Evolutionary conservation across 75 land plant genomes (phyloP).

Genomic region (Azolla pinnata): DNA sequence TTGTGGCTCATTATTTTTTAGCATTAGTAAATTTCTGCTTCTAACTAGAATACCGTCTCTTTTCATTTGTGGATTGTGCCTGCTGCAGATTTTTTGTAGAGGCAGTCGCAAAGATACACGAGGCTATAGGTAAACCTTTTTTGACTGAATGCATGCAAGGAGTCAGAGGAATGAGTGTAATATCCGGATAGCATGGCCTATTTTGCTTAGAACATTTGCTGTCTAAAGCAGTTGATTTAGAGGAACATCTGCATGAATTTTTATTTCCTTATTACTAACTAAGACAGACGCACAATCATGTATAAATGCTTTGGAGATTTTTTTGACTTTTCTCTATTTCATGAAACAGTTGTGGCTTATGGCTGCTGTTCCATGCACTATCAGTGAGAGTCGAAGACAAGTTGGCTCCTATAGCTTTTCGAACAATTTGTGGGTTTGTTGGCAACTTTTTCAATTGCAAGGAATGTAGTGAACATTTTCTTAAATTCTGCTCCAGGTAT

Average conservation of each 20-base stretch:
- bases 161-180: neutral
- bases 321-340: neutral
- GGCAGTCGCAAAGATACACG: slow-evolving; percentile 86
- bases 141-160: neutral
- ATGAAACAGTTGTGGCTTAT: slow-evolving; percentile 68
- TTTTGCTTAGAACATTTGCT: too few relatives aligned
- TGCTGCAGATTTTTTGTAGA: slow-evolving; percentile 82
- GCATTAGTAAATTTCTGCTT: too few relatives aligned
- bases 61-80: too few relatives aligned
- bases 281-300: too few relatives aligned
- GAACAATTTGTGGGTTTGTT: slow-evolving; percentile 62
- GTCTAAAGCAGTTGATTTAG: neutral
- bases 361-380: slow-evolving; percentile 82
- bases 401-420: slow-evolving; percentile 59
- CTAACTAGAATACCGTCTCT: too few relatives aligned
- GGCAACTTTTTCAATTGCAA: slow-evolving; percentile 83
- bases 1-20: too few relatives aligned
- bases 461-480: slow-evolving; percentile 79
- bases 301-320: too few relatives aligned
- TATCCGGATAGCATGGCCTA: too few relatives aligned
- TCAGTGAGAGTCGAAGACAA: slow-evolving; percentile 80
- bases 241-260: neutral
- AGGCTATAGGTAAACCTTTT: slow-evolving; percentile 67
- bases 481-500: slow-evolving; percentile 78
- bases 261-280: too few relatives aligned